Conservation (phyloP, 2,329 filamentous ascomycete genomes). For the Aureobasidium pullulans region DNA sequence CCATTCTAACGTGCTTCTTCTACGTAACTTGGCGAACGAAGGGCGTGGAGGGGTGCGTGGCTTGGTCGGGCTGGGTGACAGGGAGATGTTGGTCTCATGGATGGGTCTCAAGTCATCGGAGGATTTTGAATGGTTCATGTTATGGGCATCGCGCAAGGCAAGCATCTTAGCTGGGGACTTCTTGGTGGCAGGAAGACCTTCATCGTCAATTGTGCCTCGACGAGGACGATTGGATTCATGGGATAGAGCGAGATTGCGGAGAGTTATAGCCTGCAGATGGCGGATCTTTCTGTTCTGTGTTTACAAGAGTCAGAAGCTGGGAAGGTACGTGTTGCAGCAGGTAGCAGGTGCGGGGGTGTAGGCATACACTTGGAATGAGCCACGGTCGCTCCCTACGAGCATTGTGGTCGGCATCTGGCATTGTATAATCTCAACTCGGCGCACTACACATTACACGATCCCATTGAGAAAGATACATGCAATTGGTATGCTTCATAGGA, state of each 20-base stretch:
- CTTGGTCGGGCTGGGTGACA: background rate
- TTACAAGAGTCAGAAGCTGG: background rate
- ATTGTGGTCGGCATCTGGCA: background rate
- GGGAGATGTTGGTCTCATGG: conserved; percentile 18
- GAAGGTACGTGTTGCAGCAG: background rate
- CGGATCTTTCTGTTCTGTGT: conserved; percentile 74
- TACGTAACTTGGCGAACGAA: conserved; percentile 33
- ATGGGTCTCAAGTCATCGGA: conserved; percentile 45
- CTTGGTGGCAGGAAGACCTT: conserved; percentile 60
- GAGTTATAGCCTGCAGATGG: conserved; percentile 76
- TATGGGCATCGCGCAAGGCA: conserved; percentile 41
- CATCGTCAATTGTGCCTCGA: conserved; percentile 64
- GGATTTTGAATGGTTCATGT: conserved; percentile 51
- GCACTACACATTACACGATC: background rate
- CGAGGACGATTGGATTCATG: conserved; percentile 40
- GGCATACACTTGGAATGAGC: conserved; percentile 44
- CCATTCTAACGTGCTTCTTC: conserved; percentile 58
- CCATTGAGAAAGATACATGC: background rate
- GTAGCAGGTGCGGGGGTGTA: background rate
- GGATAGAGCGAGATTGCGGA: conserved; percentile 74
- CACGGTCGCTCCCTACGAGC: conserved; percentile 41
- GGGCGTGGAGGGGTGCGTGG: conserved; percentile 27
- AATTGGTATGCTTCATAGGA: background rate
- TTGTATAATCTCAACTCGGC: background rate
- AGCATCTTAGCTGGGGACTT: conserved; percentile 62